Base-by-base conservation (phyloP, 805 yeast genomes). In the Kodamaea jinghongensis region DNA sequence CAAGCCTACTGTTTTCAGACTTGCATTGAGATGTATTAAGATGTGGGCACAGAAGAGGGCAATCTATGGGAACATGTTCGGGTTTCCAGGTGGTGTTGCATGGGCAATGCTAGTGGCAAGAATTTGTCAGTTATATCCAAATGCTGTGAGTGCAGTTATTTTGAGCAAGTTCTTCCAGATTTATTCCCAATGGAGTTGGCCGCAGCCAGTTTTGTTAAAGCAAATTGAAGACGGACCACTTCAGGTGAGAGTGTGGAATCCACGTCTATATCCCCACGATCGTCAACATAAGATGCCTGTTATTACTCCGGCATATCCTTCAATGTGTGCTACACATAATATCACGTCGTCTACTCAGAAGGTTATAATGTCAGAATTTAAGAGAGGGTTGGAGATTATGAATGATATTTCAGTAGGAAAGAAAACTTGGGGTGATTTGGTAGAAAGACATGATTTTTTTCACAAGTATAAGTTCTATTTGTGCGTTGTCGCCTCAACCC, bases 81-180 rank as follows among this genome's bases (percentile, higher is more conserved):
- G 99, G 0, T 93, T 91, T 63, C 99, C 98, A 1, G 99, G 99
- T 55, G 99, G 99, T 62, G 99, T 93, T 35, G 99, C 99, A 1
- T 93, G 99, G 99, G 99, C 99, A 1, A 93, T 93, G 97, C 63
- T 93, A 29, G 97, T 90, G n/a, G 99, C 98, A 1, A 75, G 99
- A 52, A 88, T 93, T 20, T 93, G 99, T 62, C 99, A 93, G 60
- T 66, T 93, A 36, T 93, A 91, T 58, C 99, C 99, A 7, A 91
- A 91, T 62, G 95, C 98, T 0, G 95, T 89, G 9, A 83, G 96
- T 45, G 87, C 98, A 0, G 88, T 86, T 2, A 84, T 93, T 38
- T 82, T 93, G n/a, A 79, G 83, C 43, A 86, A 89, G 56, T 93
- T 93, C 58, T 93, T 93, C 65, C 78, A 79, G 48, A 88, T 93